phyloP scores from a whole-genome alignment of 495 filamentous ascomycete genomes.

The Lophiostoma macrostomum region DNA sequence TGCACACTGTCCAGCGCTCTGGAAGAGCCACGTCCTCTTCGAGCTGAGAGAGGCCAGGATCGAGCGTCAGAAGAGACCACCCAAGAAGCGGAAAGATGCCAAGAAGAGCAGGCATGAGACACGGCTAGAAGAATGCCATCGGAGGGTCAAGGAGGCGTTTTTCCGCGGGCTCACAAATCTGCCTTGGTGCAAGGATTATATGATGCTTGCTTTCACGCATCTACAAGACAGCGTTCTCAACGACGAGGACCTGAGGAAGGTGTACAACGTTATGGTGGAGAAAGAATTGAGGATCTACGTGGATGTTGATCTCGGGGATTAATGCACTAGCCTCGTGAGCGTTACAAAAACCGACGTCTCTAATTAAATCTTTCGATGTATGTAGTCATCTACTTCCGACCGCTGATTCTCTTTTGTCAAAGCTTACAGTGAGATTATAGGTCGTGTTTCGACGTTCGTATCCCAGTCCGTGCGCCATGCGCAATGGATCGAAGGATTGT shows the following conservation, averaged over 20 bases:
- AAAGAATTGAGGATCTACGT: slow-evolving; percentile 54
- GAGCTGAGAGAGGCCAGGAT: slow-evolving; percentile 20
- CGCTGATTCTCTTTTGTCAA: no score
- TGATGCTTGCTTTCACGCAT: slow-evolving; percentile 38
- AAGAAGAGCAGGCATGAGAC: slow-evolving; percentile 16
- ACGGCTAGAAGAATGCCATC: slow-evolving; percentile 3
- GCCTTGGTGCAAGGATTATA: slow-evolving; percentile 46
- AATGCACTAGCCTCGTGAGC: neutral
- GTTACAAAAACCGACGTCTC: neutral
- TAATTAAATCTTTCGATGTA: neutral
- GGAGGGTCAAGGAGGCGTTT: slow-evolving; percentile 36
- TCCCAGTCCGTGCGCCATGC: no score
- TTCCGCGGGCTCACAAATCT: slow-evolving; percentile 35
- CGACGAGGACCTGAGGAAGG: slow-evolving; percentile 44
- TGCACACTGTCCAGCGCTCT: slow-evolving; percentile 32
- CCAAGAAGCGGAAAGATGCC: slow-evolving; percentile 8
- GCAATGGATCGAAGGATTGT: no score
- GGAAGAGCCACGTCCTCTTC: slow-evolving; percentile 34
- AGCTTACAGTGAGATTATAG: no score
- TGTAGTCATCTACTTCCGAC: no score
- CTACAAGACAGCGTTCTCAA: slow-evolving; percentile 38
- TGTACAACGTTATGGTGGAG: slow-evolving; percentile 52
- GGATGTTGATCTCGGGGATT: slow-evolving; percentile 39
- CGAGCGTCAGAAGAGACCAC: slow-evolving; percentile 5
- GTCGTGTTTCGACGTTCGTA: no score